phyloP scores from a whole-genome alignment of 495 filamentous ascomycete genomes.

The Halenospora varia region DNA sequence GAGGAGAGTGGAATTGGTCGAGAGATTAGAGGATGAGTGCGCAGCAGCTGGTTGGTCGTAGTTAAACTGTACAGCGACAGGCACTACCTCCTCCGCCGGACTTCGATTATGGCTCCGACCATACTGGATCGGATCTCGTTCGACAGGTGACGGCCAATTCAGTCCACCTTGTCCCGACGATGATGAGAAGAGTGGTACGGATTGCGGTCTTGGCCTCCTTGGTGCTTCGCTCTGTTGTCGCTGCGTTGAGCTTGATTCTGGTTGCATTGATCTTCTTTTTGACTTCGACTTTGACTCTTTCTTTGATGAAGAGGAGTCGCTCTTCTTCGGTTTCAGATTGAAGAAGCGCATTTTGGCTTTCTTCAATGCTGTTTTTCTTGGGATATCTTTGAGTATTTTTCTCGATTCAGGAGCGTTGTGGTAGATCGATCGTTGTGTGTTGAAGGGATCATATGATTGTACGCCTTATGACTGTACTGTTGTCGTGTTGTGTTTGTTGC shows the following conservation, averaged over 20 bases:
- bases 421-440: not conserved
- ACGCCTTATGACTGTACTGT: not conserved
- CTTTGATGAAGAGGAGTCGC: too few species aligned
- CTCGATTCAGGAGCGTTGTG: not conserved
- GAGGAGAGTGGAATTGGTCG: not conserved
- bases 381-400: not conserved
- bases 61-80: too few species aligned
- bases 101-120: not conserved
- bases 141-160: not conserved
- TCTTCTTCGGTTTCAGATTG: not conserved
- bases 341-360: not conserved
- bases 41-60: too few species aligned
- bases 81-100: too few species aligned
- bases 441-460: not conserved
- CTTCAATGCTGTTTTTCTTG: not conserved
- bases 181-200: not conserved
- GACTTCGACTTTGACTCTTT: not conserved
- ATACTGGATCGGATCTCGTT: not conserved
- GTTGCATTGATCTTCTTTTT: too few species aligned
- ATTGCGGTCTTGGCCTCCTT: not conserved
- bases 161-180: not conserved
- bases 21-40: constrained; percentile 4
- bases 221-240: not conserved
- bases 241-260: too few species aligned
- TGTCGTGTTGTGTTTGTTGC: not conserved